phyloP scores from a whole-genome alignment of 148 eudicot species.

The Drosera capensis region DNA sequence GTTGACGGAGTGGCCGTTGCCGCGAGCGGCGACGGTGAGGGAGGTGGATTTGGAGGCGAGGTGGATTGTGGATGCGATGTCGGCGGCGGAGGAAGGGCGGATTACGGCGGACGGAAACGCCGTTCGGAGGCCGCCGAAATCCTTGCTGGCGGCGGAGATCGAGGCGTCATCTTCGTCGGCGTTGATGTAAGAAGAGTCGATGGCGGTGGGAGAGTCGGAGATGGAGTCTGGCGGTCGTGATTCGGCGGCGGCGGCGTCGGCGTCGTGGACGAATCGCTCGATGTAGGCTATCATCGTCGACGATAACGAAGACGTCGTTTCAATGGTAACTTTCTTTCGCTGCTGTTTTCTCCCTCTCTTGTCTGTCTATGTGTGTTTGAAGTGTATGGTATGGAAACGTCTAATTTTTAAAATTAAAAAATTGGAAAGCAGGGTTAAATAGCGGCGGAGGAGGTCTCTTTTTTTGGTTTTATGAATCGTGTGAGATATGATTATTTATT shows the following conservation, averaged over 20 bases:
- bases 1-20: constrained; percentile 85
- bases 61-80: constrained; percentile 24
- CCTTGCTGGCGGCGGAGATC: constrained; percentile 26
- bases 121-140: constrained; percentile 58
- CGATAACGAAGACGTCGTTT: too few relatives aligned
- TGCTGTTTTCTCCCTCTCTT: too few relatives aligned
- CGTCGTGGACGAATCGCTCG: constrained; percentile 31
- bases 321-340: not conserved
- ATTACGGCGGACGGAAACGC: constrained; percentile 39
- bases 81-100: constrained; percentile 26
- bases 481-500: too few relatives aligned
- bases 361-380: too few relatives aligned
- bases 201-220: constrained; percentile 10
- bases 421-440: too few relatives aligned
- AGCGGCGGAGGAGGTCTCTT: too few relatives aligned
- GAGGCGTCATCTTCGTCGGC: constrained; percentile 7
- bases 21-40: constrained; percentile 68
- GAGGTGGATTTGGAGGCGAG: constrained; percentile 21
- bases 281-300: constrained; percentile 26
- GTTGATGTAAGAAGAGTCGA: constrained; percentile 13
- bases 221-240: constrained; percentile 17
- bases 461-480: too few relatives aligned
- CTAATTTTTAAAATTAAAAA: too few relatives aligned
- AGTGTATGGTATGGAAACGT: too few relatives aligned
- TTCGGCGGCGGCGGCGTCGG: constrained; percentile 21